Conservation (phyloP, 345 rosid genomes). For the Salix viminalis region DNA sequence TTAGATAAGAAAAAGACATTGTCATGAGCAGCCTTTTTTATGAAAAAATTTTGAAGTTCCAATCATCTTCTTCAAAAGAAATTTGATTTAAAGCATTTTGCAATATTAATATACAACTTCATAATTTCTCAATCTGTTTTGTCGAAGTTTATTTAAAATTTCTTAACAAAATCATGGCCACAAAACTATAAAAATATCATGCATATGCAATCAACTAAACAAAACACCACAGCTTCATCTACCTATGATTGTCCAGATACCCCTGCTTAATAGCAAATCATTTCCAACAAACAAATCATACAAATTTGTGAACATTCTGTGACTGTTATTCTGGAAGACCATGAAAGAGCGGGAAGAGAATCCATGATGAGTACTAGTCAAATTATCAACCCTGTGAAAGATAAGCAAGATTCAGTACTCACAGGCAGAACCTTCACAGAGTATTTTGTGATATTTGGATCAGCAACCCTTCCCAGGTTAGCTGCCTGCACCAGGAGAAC, state of each 20-base stretch:
- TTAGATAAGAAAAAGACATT: neutral
- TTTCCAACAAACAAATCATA: neutral
- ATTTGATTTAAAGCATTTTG: neutral
- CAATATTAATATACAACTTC: neutral
- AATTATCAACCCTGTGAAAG: neutral
- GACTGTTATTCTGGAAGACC: neutral
- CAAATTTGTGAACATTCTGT: neutral
- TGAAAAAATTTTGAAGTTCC: neutral
- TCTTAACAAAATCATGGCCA: neutral
- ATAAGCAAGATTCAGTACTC: conserved; percentile 30
- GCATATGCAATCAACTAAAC: neutral
- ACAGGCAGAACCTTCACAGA: conserved; percentile 86
- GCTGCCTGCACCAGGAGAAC: conserved; percentile 49
- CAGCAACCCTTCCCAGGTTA: conserved; percentile 53
- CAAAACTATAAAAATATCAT: neutral
- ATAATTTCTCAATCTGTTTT: neutral
- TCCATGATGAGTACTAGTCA: neutral
- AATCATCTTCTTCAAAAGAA: neutral
- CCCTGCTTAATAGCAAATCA: neutral
- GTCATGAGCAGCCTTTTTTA: too few relatives aligned
- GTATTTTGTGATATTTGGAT: conserved; percentile 61
- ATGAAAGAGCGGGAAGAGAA: neutral
- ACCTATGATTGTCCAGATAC: neutral
- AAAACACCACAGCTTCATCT: neutral
- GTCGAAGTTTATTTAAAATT: neutral